phyloP scores from a whole-genome alignment of 768 basidiomycete genomes.

The Amanita subjunquillea region DNA sequence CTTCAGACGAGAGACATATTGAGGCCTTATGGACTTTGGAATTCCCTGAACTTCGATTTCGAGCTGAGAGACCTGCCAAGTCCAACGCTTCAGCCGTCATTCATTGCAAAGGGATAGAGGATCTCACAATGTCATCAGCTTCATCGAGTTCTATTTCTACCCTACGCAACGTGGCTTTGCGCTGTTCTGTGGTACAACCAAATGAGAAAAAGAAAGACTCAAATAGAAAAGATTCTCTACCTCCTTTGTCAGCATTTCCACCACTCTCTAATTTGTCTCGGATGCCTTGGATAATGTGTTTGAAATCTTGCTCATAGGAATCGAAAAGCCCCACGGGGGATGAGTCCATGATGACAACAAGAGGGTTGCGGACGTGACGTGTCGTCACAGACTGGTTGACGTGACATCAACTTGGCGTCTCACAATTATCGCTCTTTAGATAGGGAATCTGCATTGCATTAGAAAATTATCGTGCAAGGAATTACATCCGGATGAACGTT shows the following conservation, averaged over 20 bases:
- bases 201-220: neutral
- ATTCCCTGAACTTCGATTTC: conserved; percentile 91
- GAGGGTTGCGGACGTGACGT: neutral
- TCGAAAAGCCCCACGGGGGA: conserved; percentile 66
- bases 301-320: conserved; percentile 79
- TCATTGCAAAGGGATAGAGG: neutral
- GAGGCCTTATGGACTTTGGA: conserved; percentile 67
- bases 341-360: conserved; percentile 43
- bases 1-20: conserved; percentile 58
- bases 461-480: no score
- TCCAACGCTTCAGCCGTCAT: neutral
- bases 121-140: conserved; percentile 81
- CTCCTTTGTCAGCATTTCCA: conserved; percentile 55
- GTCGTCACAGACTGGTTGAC: no score
- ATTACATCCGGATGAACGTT: no score
- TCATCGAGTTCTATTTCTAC: conserved; percentile 90
- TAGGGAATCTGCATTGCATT: no score
- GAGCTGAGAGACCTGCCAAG: conserved; percentile 76
- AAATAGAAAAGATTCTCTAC: conserved; percentile 27
- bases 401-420: no score
- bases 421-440: no score
- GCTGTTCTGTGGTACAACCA: conserved; percentile 47
- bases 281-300: conserved; percentile 55
- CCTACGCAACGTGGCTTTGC: conserved; percentile 67
- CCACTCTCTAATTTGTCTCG: conserved; percentile 69